Percentiles rank a stretch among this genome's conserved stretches.
These are phyloP conservation scores for Penicillium goetzii DNA, from an alignment of 495 filamentous ascomycete species.

Conservation along the genomic window DNA sequence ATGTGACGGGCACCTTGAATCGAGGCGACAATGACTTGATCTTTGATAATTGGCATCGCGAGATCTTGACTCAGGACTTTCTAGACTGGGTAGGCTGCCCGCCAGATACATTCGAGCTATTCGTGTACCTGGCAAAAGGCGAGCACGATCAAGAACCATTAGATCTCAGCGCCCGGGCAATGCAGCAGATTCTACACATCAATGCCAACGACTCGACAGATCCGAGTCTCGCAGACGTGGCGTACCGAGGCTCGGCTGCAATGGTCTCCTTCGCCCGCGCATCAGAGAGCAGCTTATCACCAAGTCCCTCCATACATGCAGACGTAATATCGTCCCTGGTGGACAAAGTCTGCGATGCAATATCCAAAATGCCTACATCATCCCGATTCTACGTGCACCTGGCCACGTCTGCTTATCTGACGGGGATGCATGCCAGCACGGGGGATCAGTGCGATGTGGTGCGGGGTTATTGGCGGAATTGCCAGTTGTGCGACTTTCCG, in stretches of 20 bases:
- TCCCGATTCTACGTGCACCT: constrained; percentile 39
- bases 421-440: constrained; percentile 27
- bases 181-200: constrained; percentile 28
- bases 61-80: constrained; percentile 27
- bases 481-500: constrained; percentile 33
- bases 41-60: constrained; percentile 41
- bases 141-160: constrained; percentile 12
- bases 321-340: constrained; percentile 27
- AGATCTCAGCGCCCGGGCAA: constrained; percentile 28
- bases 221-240: constrained; percentile 24
- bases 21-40: constrained; percentile 28
- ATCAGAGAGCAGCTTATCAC: constrained; percentile 3
- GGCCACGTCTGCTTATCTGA: constrained; percentile 33
- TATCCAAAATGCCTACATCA: constrained; percentile 26
- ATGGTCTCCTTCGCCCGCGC: constrained; percentile 31
- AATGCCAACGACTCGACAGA: constrained; percentile 18
- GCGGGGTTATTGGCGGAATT: constrained; percentile 35
- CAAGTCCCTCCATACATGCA: constrained; percentile 7
- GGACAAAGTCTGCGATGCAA: constrained; percentile 29
- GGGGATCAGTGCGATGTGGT: constrained; percentile 32
- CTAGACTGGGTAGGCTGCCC: constrained; percentile 40
- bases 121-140: constrained; percentile 30
- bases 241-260: constrained; percentile 36
- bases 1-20: constrained; percentile 35
- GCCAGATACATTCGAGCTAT: constrained; percentile 35